phyloP scores from a whole-genome alignment of 108 stramenopile species.

The Cyclostephanos tholiformis region DNA sequence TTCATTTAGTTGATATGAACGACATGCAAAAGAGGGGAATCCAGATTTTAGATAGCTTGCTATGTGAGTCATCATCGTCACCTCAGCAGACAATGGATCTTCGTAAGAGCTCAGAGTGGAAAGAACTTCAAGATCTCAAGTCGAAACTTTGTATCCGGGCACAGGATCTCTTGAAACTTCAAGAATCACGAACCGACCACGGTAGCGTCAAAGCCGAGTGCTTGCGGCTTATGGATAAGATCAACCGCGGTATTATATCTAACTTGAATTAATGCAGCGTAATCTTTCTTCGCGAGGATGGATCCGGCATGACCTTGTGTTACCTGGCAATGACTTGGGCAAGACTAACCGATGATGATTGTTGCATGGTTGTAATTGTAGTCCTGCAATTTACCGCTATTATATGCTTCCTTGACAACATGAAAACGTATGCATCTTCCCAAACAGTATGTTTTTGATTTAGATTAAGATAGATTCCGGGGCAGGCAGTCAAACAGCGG shows the following conservation, averaged over 20 bases:
- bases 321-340: too few species aligned
- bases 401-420: too few species aligned
- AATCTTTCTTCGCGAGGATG: too few species aligned
- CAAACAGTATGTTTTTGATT: too few species aligned
- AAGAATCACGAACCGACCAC: conserved; percentile 12
- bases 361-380: too few species aligned
- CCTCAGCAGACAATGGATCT: not conserved
- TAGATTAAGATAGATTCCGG: too few species aligned
- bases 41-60: conserved; percentile 1
- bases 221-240: conserved; percentile 15
- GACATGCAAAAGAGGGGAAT: conserved; percentile 19
- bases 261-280: too few species aligned
- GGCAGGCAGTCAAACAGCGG: too few species aligned
- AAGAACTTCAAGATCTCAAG: conserved; percentile 14
- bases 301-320: too few species aligned
- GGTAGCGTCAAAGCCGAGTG: conserved; percentile 9
- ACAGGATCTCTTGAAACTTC: conserved; percentile 14
- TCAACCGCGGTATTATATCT: not conserved
- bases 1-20: conserved; percentile 24
- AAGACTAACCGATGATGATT: too few species aligned
- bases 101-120: conserved; percentile 18
- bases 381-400: too few species aligned
- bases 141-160: conserved; percentile 7
- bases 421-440: too few species aligned
- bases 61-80: not conserved